Evolutionary conservation across 495 filamentous ascomycete species (phyloP).

Genomic region (Trichoderma reesei): DNA sequence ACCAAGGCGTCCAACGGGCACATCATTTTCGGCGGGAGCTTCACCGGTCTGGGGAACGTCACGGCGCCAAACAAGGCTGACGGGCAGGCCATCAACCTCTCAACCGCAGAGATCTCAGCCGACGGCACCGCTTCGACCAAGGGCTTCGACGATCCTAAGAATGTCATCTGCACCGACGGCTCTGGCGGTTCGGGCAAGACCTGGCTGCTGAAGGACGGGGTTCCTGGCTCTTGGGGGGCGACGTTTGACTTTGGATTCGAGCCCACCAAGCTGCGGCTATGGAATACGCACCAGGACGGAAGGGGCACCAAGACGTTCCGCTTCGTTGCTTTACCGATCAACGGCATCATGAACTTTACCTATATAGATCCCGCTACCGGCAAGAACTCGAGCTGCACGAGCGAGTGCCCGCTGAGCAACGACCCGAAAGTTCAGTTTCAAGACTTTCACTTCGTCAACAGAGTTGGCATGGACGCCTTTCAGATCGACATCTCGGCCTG

Average conservation of each 20-base stretch:
- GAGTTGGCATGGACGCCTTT: conserved; percentile 80
- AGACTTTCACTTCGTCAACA: conserved; percentile 86
- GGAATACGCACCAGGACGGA: conserved; percentile 80
- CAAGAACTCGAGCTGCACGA: conserved; percentile 59
- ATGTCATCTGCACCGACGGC: conserved; percentile 69
- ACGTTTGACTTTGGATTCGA: conserved; percentile 70
- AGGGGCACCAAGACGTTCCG: conserved; percentile 80
- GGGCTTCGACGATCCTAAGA: conserved; percentile 69
- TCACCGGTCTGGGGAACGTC: conserved; percentile 80
- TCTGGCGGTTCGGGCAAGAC: conserved; percentile 58
- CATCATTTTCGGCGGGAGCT: conserved; percentile 87
- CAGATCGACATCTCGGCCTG: conserved; percentile 73
- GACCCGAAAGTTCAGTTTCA: conserved; percentile 56
- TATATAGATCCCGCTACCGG: conserved; percentile 67
- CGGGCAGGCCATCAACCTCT: conserved; percentile 75
- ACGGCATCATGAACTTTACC: conserved; percentile 94
- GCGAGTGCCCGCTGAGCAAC: conserved; percentile 66
- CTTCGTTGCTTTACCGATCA: conserved; percentile 69
- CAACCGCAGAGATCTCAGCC: conserved; percentile 60
- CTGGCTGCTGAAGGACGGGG: conserved; percentile 75
- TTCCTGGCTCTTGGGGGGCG: conserved; percentile 76
- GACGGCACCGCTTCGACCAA: conserved; percentile 46
- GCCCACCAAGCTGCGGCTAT: conserved; percentile 77
- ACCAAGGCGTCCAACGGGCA: conserved; percentile 66
- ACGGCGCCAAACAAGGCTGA: conserved; percentile 48